Percentiles rank a stretch among this genome's conserved stretches.
Evolutionary conservation across 2,329 filamentous ascomycete species (phyloP).

Genomic region (Chaetomiaceae sp.): DNA sequence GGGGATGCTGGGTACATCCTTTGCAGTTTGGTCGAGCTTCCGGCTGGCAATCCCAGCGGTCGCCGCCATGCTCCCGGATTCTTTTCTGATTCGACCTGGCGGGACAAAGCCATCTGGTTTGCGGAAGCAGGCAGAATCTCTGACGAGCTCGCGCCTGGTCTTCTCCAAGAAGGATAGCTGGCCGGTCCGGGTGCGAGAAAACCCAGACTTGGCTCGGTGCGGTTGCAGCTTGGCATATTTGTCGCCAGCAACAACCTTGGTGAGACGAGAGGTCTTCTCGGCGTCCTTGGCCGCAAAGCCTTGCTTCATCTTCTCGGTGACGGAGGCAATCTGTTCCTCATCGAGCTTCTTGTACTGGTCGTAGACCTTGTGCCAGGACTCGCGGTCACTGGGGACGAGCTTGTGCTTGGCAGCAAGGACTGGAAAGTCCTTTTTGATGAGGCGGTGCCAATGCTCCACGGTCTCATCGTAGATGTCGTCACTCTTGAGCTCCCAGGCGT

Average conservation of each 20-base stretch:
- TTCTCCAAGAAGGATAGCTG: conserved; percentile 52
- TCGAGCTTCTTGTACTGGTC: conserved; percentile 59
- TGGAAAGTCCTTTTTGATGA: conserved; percentile 75
- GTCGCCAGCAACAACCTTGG: conserved; percentile 50
- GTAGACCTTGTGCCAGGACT: conserved; percentile 76
- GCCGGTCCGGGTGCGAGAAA: conserved; percentile 44
- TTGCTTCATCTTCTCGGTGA: conserved; percentile 53
- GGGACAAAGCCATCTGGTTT: conserved; percentile 33
- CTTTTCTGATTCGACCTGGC: conserved; percentile 40
- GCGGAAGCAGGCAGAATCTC: conserved; percentile 45
- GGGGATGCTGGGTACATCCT: conserved; percentile 23
- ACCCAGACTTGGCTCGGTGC: conserved; percentile 31
- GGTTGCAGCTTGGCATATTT: conserved; percentile 34
- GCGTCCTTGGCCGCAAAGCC: conserved; percentile 54
- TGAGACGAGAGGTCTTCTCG: conserved; percentile 52
- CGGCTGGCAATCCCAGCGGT: conserved; percentile 47
- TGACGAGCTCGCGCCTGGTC: conserved; percentile 51
- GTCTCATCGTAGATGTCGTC: conserved; percentile 70
- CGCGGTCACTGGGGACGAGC: conserved; percentile 59
- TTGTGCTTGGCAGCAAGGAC: conserved; percentile 55
- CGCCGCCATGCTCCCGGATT: conserved; percentile 51
- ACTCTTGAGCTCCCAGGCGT: conserved; percentile 66
- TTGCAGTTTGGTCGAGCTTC: too few relatives aligned
- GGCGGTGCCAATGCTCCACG: conserved; percentile 68
- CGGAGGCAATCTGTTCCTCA: conserved; percentile 50